These are phyloP conservation scores for Sparassis latifolia DNA, from an alignment of 1,284 basidiomycete species.

Conservation along the genomic window DNA sequence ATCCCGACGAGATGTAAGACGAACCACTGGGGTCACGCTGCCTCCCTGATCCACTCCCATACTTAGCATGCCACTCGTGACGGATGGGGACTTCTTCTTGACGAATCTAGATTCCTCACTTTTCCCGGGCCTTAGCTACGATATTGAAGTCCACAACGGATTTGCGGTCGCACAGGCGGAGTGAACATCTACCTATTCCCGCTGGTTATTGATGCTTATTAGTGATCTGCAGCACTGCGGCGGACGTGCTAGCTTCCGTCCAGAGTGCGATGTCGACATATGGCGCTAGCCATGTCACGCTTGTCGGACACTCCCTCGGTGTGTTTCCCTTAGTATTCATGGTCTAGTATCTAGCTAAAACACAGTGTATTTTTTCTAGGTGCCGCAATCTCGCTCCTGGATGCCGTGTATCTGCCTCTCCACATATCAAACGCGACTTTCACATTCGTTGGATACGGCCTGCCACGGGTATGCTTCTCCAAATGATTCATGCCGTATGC, in stretches of 20 bases:
- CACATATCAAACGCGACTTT: constrained; percentile 34
- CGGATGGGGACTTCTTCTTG: constrained; percentile 26
- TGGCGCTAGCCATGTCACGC: constrained; percentile 24
- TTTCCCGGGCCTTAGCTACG: constrained; percentile 48
- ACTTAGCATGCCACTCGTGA: constrained; percentile 23
- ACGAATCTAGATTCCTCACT: constrained; percentile 26
- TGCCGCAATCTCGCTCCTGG: constrained; percentile 41
- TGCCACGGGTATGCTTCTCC: constrained; percentile 39
- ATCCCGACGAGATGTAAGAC: constrained; percentile 38
- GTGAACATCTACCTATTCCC: constrained; percentile 25
- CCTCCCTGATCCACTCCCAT: neutral
- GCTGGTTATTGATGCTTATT: no score
- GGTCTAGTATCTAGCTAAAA: neutral
- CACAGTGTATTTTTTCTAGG: constrained; percentile 15
- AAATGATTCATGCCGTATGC: neutral
- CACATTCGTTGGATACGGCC: constrained; percentile 38
- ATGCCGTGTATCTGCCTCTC: constrained; percentile 38
- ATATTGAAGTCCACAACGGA: constrained; percentile 48
- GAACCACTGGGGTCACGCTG: neutral
- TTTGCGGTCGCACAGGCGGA: constrained; percentile 46
- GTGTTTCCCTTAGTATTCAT: constrained; percentile 15
- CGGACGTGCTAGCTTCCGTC: constrained; percentile 30
- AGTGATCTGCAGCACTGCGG: constrained; percentile 25
- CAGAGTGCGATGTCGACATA: constrained; percentile 23
- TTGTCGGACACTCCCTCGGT: constrained; percentile 37